phyloP scores from a whole-genome alignment of 2,329 filamentous ascomycete species.

The Xylaria polymorpha region DNA sequence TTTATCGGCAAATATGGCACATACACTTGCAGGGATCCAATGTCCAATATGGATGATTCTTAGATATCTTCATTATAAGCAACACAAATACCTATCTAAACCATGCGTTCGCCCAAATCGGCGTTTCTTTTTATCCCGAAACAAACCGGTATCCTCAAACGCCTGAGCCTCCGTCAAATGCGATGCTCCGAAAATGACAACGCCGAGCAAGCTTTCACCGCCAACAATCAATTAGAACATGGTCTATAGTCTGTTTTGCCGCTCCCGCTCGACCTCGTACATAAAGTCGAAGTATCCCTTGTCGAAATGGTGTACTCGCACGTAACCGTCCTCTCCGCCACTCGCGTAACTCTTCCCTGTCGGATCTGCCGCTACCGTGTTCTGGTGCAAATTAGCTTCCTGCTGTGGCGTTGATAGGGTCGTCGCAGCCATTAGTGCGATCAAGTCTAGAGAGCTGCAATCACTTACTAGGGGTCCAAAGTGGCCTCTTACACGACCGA shows the following conservation, averaged over 20 bases:
- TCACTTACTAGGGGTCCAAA: conserved; percentile 81
- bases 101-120: conserved; percentile 30
- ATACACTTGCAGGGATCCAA: background rate
- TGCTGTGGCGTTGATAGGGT: background rate
- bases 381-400: conserved; percentile 55
- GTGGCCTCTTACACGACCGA: conserved; percentile 95
- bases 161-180: conserved; percentile 48
- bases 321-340: conserved; percentile 98
- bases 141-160: conserved; percentile 44
- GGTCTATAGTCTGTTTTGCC: conserved; percentile 54
- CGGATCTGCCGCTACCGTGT: conserved; percentile 95
- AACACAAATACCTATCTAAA: conserved; percentile 33
- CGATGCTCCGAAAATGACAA: conserved; percentile 47
- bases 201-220: conserved; percentile 39
- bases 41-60: conserved; percentile 24
- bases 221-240: conserved; percentile 37
- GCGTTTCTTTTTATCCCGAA: conserved; percentile 40
- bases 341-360: conserved; percentile 92
- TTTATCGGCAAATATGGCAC: background rate
- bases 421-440: background rate
- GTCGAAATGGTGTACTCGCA: conserved; percentile 98
- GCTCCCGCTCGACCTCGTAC: conserved; percentile 97
- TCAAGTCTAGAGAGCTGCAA: background rate
- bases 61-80: conserved; percentile 45
- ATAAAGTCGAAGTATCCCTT: conserved; percentile 98